Percentiles rank a stretch among this genome's conserved stretches.
Evolutionary conservation across 768 basidiomycete species (phyloP).

Genomic region (Holtermannia corniformis): DNA sequence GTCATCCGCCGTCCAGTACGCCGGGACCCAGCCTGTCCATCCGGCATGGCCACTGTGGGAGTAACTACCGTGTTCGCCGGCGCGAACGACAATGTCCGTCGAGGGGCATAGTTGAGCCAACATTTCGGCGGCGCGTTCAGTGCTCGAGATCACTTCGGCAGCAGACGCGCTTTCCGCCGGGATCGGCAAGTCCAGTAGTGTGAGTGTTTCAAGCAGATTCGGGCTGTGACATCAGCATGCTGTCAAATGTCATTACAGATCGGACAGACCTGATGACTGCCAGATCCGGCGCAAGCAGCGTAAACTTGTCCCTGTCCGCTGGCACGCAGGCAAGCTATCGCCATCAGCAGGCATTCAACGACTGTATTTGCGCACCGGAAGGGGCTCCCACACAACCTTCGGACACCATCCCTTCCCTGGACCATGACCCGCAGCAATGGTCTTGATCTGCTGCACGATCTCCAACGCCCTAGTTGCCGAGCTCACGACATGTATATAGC

Average conservation of each 20-base stretch:
- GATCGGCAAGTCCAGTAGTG: conserved; percentile 12
- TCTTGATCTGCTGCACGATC: conserved; percentile 14
- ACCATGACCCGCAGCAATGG: conserved; percentile 1
- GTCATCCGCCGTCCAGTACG: conserved; percentile 17
- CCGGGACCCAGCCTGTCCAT: conserved; percentile 30
- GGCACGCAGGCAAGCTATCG: conserved; percentile 9
- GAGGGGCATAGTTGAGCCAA: neutral
- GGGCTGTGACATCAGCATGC: conserved; percentile 9
- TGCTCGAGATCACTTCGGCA: neutral
- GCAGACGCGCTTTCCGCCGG: too few relatives aligned
- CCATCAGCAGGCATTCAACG: neutral
- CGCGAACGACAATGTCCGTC: conserved; percentile 20
- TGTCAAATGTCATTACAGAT: neutral
- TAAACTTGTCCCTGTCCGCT: conserved; percentile 9
- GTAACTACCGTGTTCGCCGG: conserved; percentile 24
- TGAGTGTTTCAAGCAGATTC: conserved; percentile 30
- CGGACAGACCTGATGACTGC: conserved; percentile 9
- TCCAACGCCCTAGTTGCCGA: conserved; percentile 9
- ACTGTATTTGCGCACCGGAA: conserved; percentile 11
- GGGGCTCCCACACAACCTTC: conserved; percentile 32
- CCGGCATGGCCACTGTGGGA: conserved; percentile 12
- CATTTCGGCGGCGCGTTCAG: neutral
- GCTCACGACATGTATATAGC: conserved; percentile 30
- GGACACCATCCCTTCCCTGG: conserved; percentile 13
- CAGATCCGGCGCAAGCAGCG: conserved; percentile 11